These are phyloP conservation scores for Paramecium sonneborni DNA, from an alignment of 73 alveolate species.

Conservation along the genomic window DNA sequence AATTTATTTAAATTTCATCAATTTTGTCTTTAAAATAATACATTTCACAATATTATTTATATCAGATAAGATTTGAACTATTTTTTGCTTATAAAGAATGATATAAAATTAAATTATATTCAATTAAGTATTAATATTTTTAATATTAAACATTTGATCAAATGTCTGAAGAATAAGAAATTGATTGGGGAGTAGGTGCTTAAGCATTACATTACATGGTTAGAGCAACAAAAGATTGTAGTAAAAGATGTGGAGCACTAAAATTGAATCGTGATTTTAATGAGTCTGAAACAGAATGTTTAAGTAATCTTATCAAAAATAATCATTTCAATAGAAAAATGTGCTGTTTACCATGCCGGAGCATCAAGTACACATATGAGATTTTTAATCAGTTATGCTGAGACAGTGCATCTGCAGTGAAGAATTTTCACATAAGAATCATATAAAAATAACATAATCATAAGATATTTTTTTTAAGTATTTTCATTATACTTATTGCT, in stretches of 20 bases:
- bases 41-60: neutral
- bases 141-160: neutral
- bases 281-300: constrained; percentile 37
- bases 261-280: constrained; percentile 11
- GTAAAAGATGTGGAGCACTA: constrained; percentile 14
- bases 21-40: neutral
- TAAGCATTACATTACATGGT: neutral
- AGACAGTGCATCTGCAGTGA: constrained; percentile 37
- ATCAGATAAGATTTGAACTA: neutral
- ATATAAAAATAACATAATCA: neutral
- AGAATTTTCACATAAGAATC: neutral
- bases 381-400: constrained; percentile 1
- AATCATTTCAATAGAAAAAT: neutral
- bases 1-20: neutral
- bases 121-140: neutral
- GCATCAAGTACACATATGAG: constrained; percentile 44
- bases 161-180: constrained; percentile 33
- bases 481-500: neutral
- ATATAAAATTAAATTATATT: neutral
- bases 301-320: neutral
- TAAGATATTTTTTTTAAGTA: constrained; percentile 1
- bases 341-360: constrained; percentile 52
- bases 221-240: constrained; percentile 29
- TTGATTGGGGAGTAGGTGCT: constrained; percentile 52
- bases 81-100: neutral